phyloP scores from a whole-genome alignment of 768 basidiomycete species.

The Suillus fuscotomentosus region DNA sequence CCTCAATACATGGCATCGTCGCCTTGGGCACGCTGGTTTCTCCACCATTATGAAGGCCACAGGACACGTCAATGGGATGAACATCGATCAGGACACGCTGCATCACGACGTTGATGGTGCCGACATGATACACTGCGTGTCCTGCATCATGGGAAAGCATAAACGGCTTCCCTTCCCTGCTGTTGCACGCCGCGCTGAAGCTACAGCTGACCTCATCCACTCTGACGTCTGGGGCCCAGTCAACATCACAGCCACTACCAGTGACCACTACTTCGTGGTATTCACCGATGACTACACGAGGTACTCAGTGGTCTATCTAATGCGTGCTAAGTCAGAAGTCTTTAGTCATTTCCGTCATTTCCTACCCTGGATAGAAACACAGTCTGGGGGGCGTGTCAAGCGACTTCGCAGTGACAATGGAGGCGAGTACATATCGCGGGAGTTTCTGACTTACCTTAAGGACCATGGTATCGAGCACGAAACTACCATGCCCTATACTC shows the following conservation, averaged over 20 bases:
- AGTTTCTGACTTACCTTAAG: too few relatives aligned
- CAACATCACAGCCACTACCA: not conserved
- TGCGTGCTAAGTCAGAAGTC: not conserved
- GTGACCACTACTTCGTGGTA: conserved; percentile 5
- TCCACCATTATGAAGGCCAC: too few relatives aligned
- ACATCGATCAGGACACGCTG: not conserved
- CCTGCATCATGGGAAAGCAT: conserved; percentile 36
- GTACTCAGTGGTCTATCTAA: not conserved
- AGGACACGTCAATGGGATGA: too few relatives aligned
- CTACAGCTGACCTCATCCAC: conserved; percentile 1
- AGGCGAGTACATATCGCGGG: conserved; percentile 13
- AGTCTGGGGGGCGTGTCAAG: not conserved
- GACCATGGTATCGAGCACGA: conserved; percentile 3
- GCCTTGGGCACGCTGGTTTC: too few relatives aligned
- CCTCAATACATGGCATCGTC: too few relatives aligned
- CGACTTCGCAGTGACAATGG: conserved; percentile 10
- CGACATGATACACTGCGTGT: conserved; percentile 19
- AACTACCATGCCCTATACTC: conserved; percentile 15
- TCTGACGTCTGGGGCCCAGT: conserved; percentile 16
- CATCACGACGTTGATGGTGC: not conserved
- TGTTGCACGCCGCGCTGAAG: not conserved
- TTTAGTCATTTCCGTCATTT: not conserved
- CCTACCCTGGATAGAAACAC: not conserved
- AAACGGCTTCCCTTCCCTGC: conserved; percentile 30
- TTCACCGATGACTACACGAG: conserved; percentile 9